Evolutionary conservation across 164 flowering plant genomes (phyloP), one percentile per base, ranked within the genome.

Genomic region (Taxillus chinensis): DNA sequence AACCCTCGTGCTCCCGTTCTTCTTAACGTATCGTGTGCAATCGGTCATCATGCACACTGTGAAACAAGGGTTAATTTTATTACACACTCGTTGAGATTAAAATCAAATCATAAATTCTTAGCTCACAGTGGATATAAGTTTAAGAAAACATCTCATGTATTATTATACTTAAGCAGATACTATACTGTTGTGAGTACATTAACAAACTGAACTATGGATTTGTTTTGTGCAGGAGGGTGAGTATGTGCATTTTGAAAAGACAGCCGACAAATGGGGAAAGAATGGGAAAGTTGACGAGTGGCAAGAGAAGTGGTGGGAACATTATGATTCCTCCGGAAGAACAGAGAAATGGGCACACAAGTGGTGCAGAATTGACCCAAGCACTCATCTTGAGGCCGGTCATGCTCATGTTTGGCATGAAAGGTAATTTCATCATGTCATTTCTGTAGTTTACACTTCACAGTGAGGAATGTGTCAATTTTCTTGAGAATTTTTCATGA

Each of bases 381-480:
- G 68, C 62, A 84, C 92, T 41, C 79, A 67, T 17, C 74, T 93
- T 27, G 97, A 90, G 58, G 85, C 74, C 63, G 99, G 99, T 39
- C 99, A 93, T 77, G 99, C 97, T 70, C 99, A 93, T 73, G 81
- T 89, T 72, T 90, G 99, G 97, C 89, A 93, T 70, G 99, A 93
- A 78, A 89, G 96, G 97, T 92, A 81, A 51, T 27, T 27, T 3
- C 45, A 15, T 55, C 38, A 5, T 55, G 51, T 11, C 12, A 8
- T 7, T 48, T 48, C 13, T 48, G 13, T 27, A 27, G 27, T 27
- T 27, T 27, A 27, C 27, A 27, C 27, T 27, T 27, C 2, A 27
- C 27, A 27, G 27, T 27, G 27, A 2, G 0, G 27, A 27, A 27
- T 27, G 27, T 27, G 27, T 27, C 27, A 27, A 27, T 27, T 27